phyloP scores from a whole-genome alignment of 768 basidiomycete species.

The Mycena kentingensis region DNA sequence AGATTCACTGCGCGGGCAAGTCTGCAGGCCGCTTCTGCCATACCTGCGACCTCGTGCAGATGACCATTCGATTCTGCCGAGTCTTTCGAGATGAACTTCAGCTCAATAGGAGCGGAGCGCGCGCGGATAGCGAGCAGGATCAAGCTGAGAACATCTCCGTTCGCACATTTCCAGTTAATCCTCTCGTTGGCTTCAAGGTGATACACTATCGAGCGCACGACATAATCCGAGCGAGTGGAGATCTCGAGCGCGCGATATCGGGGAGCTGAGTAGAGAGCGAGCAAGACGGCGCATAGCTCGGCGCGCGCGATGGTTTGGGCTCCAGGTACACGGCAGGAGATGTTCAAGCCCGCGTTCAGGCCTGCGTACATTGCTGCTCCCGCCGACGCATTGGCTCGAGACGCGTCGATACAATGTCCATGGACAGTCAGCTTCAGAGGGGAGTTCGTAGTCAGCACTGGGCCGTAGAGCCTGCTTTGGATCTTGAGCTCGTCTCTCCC shows the following conservation, averaged over 20 bases:
- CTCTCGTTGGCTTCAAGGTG: background rate
- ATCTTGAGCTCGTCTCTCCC: conserved; percentile 9
- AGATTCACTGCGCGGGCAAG: no score
- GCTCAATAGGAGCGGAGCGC: conserved; percentile 1
- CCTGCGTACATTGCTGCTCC: conserved; percentile 6
- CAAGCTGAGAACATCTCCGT: conserved; percentile 9
- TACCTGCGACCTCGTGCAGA: background rate
- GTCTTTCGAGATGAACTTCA: background rate
- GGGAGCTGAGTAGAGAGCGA: background rate
- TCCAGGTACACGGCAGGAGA: background rate
- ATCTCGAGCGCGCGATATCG: background rate
- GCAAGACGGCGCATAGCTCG: background rate
- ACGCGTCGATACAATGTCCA: background rate
- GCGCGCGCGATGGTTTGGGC: conserved; percentile 2
- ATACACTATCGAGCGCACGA: background rate
- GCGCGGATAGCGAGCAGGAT: background rate
- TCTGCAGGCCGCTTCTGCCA: background rate
- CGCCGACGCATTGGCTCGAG: background rate
- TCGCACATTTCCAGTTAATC: conserved; percentile 3
- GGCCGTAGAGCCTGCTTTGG: background rate
- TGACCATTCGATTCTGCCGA: background rate
- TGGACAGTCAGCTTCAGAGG: conserved; percentile 2
- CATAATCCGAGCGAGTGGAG: conserved; percentile 5
- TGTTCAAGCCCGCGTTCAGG: background rate
- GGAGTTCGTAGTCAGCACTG: background rate